A percentile compares a stretch with the other conserved stretches of the same genome.
phyloP scores from a whole-genome alignment of 768 basidiomycete species.

The Serendipita sp. region DNA sequence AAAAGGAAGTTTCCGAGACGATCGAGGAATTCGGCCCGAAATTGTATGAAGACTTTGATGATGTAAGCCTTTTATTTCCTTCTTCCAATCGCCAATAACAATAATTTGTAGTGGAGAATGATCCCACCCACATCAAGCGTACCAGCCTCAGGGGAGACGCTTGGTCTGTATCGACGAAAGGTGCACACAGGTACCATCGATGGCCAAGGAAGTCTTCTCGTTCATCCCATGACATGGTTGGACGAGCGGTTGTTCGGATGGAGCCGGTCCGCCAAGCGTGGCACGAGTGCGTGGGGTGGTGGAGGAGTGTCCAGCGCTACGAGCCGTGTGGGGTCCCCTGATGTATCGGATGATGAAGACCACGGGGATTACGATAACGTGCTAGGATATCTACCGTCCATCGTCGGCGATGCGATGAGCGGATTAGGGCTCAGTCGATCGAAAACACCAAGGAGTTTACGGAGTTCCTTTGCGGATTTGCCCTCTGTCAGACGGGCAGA shows the following conservation, averaged over 20 bases:
- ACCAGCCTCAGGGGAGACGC: conserved; percentile 58
- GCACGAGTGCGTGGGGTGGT: conserved; percentile 80
- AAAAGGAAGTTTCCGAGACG: conserved; percentile 68
- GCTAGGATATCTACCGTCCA: conserved; percentile 40
- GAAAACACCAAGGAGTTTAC: conserved; percentile 32
- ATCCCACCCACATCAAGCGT: conserved; percentile 69
- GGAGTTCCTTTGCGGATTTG: conserved; percentile 67
- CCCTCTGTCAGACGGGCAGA: conserved; percentile 27
- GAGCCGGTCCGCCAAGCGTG: conserved; percentile 57
- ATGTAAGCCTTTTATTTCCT: conserved; percentile 26
- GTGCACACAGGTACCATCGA: conserved; percentile 70
- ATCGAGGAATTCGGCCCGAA: conserved; percentile 82
- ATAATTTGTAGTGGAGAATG: conserved; percentile 45
- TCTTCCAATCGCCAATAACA: conserved; percentile 6
- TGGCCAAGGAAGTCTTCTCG: conserved; percentile 66
- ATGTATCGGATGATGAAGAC: conserved; percentile 73
- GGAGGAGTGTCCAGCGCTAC: conserved; percentile 21
- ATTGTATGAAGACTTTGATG: conserved; percentile 72
- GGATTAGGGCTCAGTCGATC: conserved; percentile 19
- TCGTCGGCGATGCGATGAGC: conserved; percentile 26
- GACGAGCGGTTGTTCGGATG: conserved; percentile 80
- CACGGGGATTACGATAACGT: conserved; percentile 86
- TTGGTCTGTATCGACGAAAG: conserved; percentile 66
- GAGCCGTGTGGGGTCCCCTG: conserved; percentile 49
- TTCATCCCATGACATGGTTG: conserved; percentile 63